Evolutionary conservation across 2,329 filamentous ascomycete species (phyloP).

Genomic region (Talaromyces atroroseus): DNA sequence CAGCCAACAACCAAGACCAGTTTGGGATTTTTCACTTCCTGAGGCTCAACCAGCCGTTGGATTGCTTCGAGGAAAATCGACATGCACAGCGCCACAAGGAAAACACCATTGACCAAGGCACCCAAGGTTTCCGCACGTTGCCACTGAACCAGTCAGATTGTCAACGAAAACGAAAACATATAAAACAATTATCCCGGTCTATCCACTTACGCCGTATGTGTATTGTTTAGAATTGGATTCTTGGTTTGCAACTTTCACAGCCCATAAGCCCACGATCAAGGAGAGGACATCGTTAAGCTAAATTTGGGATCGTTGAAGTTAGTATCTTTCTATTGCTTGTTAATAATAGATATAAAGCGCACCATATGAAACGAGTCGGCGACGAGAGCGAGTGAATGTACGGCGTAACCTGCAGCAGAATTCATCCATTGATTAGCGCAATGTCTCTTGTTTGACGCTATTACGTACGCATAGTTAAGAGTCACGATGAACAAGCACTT

Average conservation of each 20-base stretch:
- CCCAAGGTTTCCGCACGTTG: constrained; percentile 95
- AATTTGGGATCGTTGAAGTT: not conserved
- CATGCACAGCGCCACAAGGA: constrained; percentile 90
- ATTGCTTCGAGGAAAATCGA: constrained; percentile 95
- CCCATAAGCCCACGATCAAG: constrained; percentile 86
- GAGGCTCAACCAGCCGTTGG: constrained; percentile 85
- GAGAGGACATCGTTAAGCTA: constrained; percentile 97
- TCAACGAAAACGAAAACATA: too few relatives aligned
- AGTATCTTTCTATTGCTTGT: not conserved
- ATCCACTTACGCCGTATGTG: constrained; percentile 74
- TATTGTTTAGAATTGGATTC: constrained; percentile 79
- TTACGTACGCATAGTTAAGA: not conserved
- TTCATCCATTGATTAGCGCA: not conserved
- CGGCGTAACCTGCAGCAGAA: constrained; percentile 60
- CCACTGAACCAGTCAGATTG: constrained; percentile 57
- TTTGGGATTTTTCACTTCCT: constrained; percentile 75
- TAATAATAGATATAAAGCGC: constrained; percentile 23
- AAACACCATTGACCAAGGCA: constrained; percentile 94
- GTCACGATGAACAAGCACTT: not conserved
- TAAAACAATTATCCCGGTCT: not conserved
- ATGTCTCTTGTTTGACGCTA: not conserved
- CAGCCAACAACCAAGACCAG: constrained; percentile 87
- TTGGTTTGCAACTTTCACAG: constrained; percentile 80
- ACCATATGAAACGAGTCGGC: constrained; percentile 99
- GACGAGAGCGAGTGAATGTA: constrained; percentile 86